Conservation (phyloP, 192 early-diverging fungal species). For the Coemansia aciculifera region DNA sequence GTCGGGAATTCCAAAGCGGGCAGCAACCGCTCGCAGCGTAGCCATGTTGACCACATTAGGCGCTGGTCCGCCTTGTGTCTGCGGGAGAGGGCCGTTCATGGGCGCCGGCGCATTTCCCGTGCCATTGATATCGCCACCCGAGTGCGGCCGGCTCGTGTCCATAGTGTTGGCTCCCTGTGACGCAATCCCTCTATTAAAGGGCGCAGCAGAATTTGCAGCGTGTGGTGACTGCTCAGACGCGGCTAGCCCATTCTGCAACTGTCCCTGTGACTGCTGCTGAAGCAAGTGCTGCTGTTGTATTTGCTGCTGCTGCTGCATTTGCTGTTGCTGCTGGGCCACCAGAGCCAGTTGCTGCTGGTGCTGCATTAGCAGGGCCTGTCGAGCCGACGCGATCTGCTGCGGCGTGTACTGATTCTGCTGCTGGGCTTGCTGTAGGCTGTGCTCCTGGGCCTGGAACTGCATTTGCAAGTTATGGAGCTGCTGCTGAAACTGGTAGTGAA, state of each 20-base stretch:
- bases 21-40: constrained; percentile 34
- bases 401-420: constrained; percentile 17
- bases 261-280: constrained; percentile 17
- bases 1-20: constrained; percentile 33
- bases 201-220: background rate
- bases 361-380: constrained; percentile 28
- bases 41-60: constrained; percentile 11
- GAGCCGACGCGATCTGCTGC: constrained; percentile 37
- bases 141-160: background rate
- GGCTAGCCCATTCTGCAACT: constrained; percentile 8
- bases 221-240: background rate
- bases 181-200: background rate
- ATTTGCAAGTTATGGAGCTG: constrained; percentile 21
- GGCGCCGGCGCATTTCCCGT: background rate
- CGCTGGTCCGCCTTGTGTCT: background rate
- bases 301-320: constrained; percentile 1
- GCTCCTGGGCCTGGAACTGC: constrained; percentile 26
- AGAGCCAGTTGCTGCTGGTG: constrained; percentile 24
- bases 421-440: constrained; percentile 13
- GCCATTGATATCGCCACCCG: constrained; percentile 1
- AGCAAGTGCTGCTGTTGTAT: background rate
- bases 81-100: background rate
- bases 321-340: constrained; percentile 24
- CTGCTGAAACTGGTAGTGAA: constrained; percentile 18
- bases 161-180: background rate